These are phyloP conservation scores for Aureobasidium subglaciale DNA, from an alignment of 2,329 filamentous ascomycete genomes.

Conservation along the genomic window DNA sequence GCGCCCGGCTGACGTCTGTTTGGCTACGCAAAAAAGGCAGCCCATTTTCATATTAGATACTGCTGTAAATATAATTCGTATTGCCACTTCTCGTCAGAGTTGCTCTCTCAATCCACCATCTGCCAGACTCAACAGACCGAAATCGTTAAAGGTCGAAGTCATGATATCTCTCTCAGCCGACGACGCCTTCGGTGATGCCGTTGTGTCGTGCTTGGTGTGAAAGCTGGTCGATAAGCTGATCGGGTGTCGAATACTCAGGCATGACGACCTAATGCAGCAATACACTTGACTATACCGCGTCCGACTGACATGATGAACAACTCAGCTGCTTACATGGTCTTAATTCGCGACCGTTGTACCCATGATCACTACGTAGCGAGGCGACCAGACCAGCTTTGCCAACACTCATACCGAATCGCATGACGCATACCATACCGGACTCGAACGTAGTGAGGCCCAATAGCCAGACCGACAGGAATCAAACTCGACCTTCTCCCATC, in stretches of 20 bases:
- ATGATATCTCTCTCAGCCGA: background rate
- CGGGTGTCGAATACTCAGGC: background rate
- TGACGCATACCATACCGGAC: too few species aligned
- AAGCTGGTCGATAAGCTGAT: background rate
- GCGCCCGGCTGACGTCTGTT: background rate
- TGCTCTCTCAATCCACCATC: background rate
- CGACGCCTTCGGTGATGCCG: background rate
- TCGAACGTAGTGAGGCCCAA: too few species aligned
- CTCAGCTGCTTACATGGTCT: slow-evolving; percentile 33
- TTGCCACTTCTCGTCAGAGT: background rate
- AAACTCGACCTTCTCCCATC: too few species aligned
- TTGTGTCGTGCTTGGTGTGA: background rate
- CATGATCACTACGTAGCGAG: slow-evolving; percentile 17
- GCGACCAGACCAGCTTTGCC: background rate
- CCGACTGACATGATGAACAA: slow-evolving; percentile 27
- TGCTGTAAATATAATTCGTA: background rate
- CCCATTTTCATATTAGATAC: background rate
- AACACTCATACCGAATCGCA: slow-evolving; percentile 21
- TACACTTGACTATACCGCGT: background rate
- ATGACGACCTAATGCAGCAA: background rate
- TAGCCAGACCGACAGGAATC: too few species aligned
- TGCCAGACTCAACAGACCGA: background rate
- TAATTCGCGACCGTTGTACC: slow-evolving; percentile 32
- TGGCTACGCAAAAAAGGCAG: background rate
- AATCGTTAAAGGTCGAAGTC: slow-evolving; percentile 6